Evolutionary conservation across 83 land plant genomes (phyloP).

Genomic region (Picea engelmannii): DNA sequence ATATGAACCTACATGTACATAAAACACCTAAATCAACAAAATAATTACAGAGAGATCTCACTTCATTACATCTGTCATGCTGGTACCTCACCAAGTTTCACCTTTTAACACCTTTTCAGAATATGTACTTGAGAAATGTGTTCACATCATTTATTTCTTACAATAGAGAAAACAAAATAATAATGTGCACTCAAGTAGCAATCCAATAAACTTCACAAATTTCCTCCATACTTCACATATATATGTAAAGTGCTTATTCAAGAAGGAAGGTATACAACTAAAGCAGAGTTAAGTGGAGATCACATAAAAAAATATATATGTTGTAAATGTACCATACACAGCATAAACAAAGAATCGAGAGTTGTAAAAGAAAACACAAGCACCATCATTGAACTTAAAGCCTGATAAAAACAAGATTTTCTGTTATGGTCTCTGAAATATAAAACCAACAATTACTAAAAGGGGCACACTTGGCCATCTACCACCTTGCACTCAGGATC

Average conservation of each 20-base stretch:
- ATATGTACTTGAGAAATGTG: background rate
- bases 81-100: background rate
- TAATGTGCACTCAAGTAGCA: background rate
- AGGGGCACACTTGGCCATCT: background rate
- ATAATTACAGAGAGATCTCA: background rate
- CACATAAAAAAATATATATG: background rate
- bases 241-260: background rate
- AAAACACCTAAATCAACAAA: background rate
- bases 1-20: constrained; percentile 77
- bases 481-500: constrained; percentile 97
- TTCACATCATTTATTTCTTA: background rate
- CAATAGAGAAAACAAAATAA: background rate
- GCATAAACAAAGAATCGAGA: background rate
- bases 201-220: background rate
- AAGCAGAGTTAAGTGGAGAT: background rate
- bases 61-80: background rate
- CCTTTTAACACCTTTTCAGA: background rate
- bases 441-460: background rate
- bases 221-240: background rate
- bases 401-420: constrained; percentile 13
- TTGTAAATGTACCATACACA: background rate
- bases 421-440: background rate
- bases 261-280: background rate
- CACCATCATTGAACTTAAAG: background rate
- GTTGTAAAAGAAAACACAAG: too few relatives aligned